A percentile compares a stretch with the other conserved stretches of the same genome.
Evolutionary conservation across 768 basidiomycete species (phyloP).

Genomic region (Tulasnella sp.): DNA sequence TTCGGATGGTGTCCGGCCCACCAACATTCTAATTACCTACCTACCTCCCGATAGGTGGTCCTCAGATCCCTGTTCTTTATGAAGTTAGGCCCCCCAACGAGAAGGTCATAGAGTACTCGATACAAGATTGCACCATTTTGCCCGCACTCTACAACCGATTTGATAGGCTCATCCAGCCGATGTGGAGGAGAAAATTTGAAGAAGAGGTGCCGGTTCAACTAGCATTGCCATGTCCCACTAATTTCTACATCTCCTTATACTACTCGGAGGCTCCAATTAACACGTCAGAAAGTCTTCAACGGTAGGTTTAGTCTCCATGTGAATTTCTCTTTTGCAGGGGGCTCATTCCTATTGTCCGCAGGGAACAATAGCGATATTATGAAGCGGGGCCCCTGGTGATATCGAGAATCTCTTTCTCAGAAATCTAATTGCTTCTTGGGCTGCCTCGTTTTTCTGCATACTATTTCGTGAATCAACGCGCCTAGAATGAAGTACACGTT

Average conservation of each 20-base stretch:
- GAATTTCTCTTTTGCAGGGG: not conserved
- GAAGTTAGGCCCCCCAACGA: slow-evolving; percentile 25
- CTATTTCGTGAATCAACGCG: no score
- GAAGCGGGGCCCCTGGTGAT: not conserved
- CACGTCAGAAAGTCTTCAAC: slow-evolving; percentile 26
- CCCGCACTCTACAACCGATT: slow-evolving; percentile 23
- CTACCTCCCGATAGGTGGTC: not conserved
- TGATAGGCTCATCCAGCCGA: slow-evolving; percentile 10
- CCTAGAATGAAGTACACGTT: no score
- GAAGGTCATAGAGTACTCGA: slow-evolving; percentile 24
- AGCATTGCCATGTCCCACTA: not conserved
- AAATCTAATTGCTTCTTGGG: not conserved
- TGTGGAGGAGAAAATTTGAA: slow-evolving; percentile 29
- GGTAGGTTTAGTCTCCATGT: not conserved
- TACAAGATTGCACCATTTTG: slow-evolving; percentile 28
- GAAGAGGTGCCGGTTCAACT: slow-evolving; percentile 16
- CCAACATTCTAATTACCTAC: not conserved
- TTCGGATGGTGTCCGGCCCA: not conserved
- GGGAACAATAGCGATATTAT: not conserved
- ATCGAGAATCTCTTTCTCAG: not conserved
- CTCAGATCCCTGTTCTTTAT: not conserved
- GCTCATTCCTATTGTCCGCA: not conserved
- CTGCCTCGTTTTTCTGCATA: no score
- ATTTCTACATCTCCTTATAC: not conserved
- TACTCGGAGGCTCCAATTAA: slow-evolving; percentile 27